Base-by-base conservation (phyloP, 2,329 filamentous ascomycete genomes). In the Diaporthe sp. region DNA sequence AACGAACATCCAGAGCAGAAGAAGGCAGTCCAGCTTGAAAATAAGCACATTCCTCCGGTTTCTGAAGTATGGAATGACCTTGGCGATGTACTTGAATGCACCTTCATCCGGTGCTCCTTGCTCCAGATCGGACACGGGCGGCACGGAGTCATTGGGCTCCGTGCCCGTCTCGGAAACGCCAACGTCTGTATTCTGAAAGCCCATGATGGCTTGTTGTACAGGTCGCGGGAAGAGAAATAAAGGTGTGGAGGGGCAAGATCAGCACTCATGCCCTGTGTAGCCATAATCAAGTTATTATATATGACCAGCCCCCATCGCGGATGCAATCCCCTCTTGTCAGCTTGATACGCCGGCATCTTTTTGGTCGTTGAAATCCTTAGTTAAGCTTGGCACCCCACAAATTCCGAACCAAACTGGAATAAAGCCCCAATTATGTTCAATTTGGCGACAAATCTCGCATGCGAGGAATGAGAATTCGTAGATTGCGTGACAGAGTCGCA, bases 1-100 rank as follows among this genome's bases (percentile, higher is more conserved):
- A 2, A 83, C 73, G 53, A 84, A 84, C 6, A 81, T 80, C 83
- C 83, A 84, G 4, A 80, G 76, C 27, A 83, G 75, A 25, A 83
- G 79, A n/a, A 83, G 77, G 25, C 81, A 77, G 55, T 83, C 81
- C 39, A 83, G 78, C 56, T 83, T 83, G 76, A 83, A 79, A 6
- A 83, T 76, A 7, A 83, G 76, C 3, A 82, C 81, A 77, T 83
- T 79, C n/a, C 79, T 76, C 1, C 82, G 78, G 30, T 82, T 74
- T 44, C 79, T 77, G 32, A 83, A 83, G 50, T 80, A 78, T 9
- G 77, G 77, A n/a, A 77, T 69, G 50, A 77, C 19, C 44, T 74
- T 76, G 61, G 75, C 70, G 25, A 76, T 68, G n/a, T 68, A 68
- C 63, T 68, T 68, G 63, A 68, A 53, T 22, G n/a, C 63, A 25